A percentile compares a stretch with the other conserved stretches of the same genome.
These are phyloP conservation scores for Paramecium primaurelia DNA, from an alignment of 73 alveolate species.

Conservation along the genomic window DNA sequence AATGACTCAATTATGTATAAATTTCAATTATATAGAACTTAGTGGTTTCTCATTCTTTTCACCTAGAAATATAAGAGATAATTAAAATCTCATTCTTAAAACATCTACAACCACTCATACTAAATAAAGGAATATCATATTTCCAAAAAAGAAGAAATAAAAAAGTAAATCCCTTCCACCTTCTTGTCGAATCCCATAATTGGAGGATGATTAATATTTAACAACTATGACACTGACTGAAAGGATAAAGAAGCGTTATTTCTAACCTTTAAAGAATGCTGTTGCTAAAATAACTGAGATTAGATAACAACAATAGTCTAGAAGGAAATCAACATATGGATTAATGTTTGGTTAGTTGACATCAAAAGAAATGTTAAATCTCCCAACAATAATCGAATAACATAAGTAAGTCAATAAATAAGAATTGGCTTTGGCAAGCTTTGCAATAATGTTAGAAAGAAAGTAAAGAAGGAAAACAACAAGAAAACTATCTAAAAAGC, in stretches of 20 bases:
- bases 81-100: neutral
- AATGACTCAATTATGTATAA: neutral
- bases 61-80: neutral
- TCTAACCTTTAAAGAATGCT: neutral
- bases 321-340: neutral
- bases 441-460: conserved; percentile 2
- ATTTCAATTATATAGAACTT: conserved; percentile 1
- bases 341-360: neutral
- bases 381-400: neutral
- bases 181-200: neutral
- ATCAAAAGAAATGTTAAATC: neutral
- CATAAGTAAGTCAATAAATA: neutral
- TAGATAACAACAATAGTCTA: neutral
- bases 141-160: neutral
- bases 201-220: neutral
- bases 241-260: neutral
- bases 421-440: neutral
- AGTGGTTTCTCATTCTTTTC: neutral
- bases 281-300: neutral
- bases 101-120: neutral
- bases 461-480: neutral
- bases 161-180: neutral
- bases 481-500: neutral
- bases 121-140: neutral
- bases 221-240: neutral